Evolutionary conservation across 371 early-diverging fungal species (phyloP), one percentile per base, ranked within the genome.

Genomic region (Nematocida ausubeli): DNA sequence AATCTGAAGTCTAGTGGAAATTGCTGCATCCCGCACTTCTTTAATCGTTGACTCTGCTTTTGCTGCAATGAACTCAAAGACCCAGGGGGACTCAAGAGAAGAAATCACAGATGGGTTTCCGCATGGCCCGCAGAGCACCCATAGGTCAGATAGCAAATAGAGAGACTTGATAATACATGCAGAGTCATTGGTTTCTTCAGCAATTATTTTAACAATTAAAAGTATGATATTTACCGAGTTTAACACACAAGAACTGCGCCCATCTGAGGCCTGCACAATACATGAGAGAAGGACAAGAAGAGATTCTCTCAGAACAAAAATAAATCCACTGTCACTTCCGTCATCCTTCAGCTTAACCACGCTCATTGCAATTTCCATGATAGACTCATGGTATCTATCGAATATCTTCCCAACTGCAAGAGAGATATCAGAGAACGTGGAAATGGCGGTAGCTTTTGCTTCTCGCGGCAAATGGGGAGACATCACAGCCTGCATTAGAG

Each of bases 341-440:
- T 60, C 62, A 22, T 71, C 49, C 30, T 55, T 66, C 22, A 75
- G 12, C 24, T 35, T 57, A 28, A 75, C 44, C 6, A 44, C 42
- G 3, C 30, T 37, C 28, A 19, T 35, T 22, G 56, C 22, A 34
- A 75, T 54, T 28, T 49, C 32, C 19, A 75, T 34, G 22, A 75
- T 75, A 1, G 28, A 3, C 40, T 89, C 89, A 34, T 95, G 81
- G 84, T 91, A 95, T 22, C 85, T 84, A 62, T 89, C 90, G 84
- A 95, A 96, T 58, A 88, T 84, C 19, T 89, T 91, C 44, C 92
- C 92, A 71, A 96, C 90, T 2, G 95, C 93, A 64, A 94, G 85
- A 2, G 96, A 93, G 81, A 98, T 90, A 86, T 97, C 98, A 57
- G 96, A 96, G 87, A 97, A 92, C 85, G 91, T 90, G 1, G 93